These are phyloP conservation scores for Lichtheimia hyalospora DNA, from an alignment of 371 early-diverging fungal genomes.

Conservation along the genomic window DNA sequence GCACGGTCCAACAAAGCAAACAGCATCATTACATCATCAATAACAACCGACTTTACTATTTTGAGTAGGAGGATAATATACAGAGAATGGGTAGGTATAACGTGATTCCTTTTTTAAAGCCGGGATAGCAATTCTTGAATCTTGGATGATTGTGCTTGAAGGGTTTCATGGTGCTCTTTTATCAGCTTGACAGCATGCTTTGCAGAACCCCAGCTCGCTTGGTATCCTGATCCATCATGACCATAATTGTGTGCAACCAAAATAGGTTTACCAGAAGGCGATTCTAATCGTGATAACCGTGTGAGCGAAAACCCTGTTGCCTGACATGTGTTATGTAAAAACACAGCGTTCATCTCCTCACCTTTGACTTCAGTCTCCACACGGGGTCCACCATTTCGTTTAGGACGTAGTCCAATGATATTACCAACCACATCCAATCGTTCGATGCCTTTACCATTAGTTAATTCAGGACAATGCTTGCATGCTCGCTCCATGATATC, in stretches of 20 bases:
- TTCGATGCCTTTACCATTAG: constrained; percentile 30
- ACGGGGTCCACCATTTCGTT: constrained; percentile 64
- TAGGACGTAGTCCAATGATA: constrained; percentile 64
- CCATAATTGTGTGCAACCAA: constrained; percentile 76
- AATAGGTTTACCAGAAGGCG: constrained; percentile 38
- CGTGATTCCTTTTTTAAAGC: background rate
- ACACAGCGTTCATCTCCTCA: constrained; percentile 26
- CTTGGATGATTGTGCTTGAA: constrained; percentile 11
- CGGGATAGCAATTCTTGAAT: constrained; percentile 13
- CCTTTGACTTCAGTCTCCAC: constrained; percentile 58
- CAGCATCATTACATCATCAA: no score
- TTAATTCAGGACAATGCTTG: constrained; percentile 36
- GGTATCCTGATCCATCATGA: constrained; percentile 64
- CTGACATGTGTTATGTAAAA: background rate
- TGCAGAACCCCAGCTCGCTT: constrained; percentile 75
- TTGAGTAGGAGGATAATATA: no score
- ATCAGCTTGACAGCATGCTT: constrained; percentile 48
- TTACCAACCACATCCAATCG: constrained; percentile 53
- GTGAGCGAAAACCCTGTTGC: background rate
- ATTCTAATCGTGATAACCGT: constrained; percentile 17
- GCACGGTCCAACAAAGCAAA: no score
- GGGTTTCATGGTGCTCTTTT: constrained; percentile 26
- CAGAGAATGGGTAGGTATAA: no score
- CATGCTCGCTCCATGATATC: constrained; percentile 22
- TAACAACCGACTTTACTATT: no score